These are phyloP conservation scores for Arxiozyma slooffiae DNA, from an alignment of 1,139 yeast genomes.

Conservation along the genomic window DNA sequence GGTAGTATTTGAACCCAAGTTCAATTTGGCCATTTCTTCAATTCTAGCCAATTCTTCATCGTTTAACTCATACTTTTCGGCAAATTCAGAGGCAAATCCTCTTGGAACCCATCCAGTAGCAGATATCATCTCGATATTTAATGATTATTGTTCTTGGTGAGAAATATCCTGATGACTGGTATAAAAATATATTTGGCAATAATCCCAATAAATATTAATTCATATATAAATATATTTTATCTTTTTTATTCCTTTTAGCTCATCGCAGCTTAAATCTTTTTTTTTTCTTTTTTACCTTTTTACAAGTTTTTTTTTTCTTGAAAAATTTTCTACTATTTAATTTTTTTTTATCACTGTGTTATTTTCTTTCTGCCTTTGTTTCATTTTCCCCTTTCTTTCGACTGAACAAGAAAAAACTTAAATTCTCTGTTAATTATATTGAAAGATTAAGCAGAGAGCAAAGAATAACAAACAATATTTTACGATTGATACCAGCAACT, in stretches of 20 bases:
- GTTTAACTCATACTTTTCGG: conserved; percentile 76
- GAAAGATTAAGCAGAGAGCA: not conserved
- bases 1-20: conserved; percentile 63
- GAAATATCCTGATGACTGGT: not conserved
- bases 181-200: not conserved
- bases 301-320: not conserved
- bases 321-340: conserved; percentile 2
- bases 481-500: too few species aligned
- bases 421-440: too few species aligned
- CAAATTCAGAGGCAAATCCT: conserved; percentile 89
- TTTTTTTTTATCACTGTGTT: not conserved
- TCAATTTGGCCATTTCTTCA: conserved; percentile 72
- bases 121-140: conserved; percentile 54
- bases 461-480: too few species aligned
- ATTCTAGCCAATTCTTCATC: conserved; percentile 92
- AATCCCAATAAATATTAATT: too few species aligned
- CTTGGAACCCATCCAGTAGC: conserved; percentile 94
- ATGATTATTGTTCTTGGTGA: not conserved
- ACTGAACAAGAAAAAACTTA: too few species aligned
- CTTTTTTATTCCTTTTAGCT: not conserved
- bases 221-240: not conserved
- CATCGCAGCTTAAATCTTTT: not conserved
- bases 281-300: not conserved
- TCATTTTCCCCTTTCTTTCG: not conserved
- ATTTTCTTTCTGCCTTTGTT: not conserved